phyloP scores from a whole-genome alignment of 371 early-diverging fungal species.

The Mucor circinelloides region DNA sequence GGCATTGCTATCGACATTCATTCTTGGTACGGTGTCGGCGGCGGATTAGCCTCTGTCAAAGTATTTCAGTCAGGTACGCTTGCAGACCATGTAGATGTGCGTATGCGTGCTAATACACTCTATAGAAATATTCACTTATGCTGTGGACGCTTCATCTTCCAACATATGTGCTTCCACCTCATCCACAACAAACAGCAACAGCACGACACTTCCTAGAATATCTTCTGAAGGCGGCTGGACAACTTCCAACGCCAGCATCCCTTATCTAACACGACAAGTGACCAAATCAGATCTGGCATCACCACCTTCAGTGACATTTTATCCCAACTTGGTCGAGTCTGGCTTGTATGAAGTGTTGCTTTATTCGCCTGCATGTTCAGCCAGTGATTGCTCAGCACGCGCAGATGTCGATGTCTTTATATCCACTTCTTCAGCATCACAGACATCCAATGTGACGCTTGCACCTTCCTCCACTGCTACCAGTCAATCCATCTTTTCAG shows the following conservation, averaged over 20 bases:
- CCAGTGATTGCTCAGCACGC: conserved; percentile 50
- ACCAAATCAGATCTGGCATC: not conserved
- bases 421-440: conserved; percentile 25
- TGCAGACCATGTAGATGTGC: too few species aligned
- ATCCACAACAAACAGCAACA: not conserved
- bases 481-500: conserved; percentile 46
- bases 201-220: not conserved
- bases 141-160: conserved; percentile 30
- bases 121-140: conserved; percentile 27
- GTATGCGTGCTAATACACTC: not conserved
- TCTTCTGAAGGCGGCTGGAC: conserved; percentile 3
- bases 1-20: conserved; percentile 67
- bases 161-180: conserved; percentile 20
- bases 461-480: conserved; percentile 24
- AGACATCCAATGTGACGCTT: conserved; percentile 31
- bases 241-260: not conserved
- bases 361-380: conserved; percentile 62
- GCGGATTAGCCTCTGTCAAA: conserved; percentile 70
- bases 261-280: conserved; percentile 4
- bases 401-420: conserved; percentile 43
- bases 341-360: conserved; percentile 68
- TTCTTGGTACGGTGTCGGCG: conserved; percentile 77
- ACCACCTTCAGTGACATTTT: conserved; percentile 47
- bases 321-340: conserved; percentile 63
- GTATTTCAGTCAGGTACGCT: conserved; percentile 67